Base-by-base conservation (phyloP, 345 rosid genomes). In the Boechera divaricarpa region DNA sequence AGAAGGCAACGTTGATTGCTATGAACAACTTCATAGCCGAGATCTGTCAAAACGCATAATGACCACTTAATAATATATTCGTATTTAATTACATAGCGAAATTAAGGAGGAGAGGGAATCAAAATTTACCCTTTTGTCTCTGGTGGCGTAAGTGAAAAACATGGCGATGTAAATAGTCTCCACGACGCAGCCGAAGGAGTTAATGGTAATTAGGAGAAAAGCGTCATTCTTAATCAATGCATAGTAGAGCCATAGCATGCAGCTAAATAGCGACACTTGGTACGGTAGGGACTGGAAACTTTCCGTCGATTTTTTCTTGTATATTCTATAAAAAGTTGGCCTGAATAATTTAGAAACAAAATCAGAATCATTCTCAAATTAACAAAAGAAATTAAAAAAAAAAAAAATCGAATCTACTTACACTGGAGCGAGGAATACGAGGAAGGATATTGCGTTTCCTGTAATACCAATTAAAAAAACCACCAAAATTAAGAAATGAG, bases 191-290 rank as follows among this genome's bases (percentile, higher is more conserved):
- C 99, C 99, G 7, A 96, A 84, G 5, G 89, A 69, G 84, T 96
- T 96, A 64, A 93, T 91, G 74, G 99, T 93, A 81, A 91, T 67
- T 55, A 96, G 86, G 52, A 96, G 96, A 58, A 88, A 63, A 42
- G 90, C 91, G 55, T 81, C 67, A 33, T 60, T 67, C 52, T 96
- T 93, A 10, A 86, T 54, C 74, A 82, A 69, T 21, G 99, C 97
- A 73, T 96, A 96, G 76, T 85, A 90, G 12, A 93, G 85, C 99
- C 99, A 96, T 1, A 96, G 83, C 97, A 87, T 90, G 48, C 91
- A 90, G 82, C 98, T 91, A 85, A 91, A 91, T 39, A 96, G 66
- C 44, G 99, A 92, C 18, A 89, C 92, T 68, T 91, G 81, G 51
- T 96, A 96, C 1, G 99, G 99, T 53, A 96, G 16, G 4, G 93